These are phyloP conservation scores for Lasiodiplodia citricola DNA, from an alignment of 2,329 filamentous ascomycete species.

Conservation along the genomic window DNA sequence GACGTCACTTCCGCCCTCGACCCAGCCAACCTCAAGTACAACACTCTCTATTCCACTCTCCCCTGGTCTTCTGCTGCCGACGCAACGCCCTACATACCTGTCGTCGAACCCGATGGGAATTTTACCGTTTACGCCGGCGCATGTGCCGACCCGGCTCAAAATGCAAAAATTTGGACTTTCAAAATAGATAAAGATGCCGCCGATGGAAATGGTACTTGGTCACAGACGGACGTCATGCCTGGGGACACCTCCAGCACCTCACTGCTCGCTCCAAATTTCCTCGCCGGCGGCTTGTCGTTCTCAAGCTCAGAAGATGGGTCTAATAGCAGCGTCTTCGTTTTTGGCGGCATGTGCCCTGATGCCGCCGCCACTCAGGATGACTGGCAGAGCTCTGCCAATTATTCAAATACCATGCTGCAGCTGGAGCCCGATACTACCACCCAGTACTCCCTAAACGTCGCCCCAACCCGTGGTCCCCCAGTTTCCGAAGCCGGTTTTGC, in stretches of 20 bases:
- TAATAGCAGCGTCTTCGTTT: constrained; percentile 69
- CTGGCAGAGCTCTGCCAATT: constrained; percentile 74
- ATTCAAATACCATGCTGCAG: constrained; percentile 79
- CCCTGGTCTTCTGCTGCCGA: constrained; percentile 65
- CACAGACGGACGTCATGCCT: constrained; percentile 47
- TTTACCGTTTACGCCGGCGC: constrained; percentile 77
- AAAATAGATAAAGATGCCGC: constrained; percentile 51
- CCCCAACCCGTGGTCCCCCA: constrained; percentile 65
- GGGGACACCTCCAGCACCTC: constrained; percentile 42
- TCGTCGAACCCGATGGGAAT: constrained; percentile 70
- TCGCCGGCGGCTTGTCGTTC: constrained; percentile 69
- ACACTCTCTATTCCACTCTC: constrained; percentile 60
- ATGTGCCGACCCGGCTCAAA: constrained; percentile 62
- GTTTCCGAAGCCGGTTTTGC: constrained; percentile 87
- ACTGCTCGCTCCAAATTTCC: constrained; percentile 59
- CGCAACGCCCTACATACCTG: constrained; percentile 68
- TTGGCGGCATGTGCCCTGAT: constrained; percentile 87
- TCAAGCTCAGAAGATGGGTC: constrained; percentile 63
- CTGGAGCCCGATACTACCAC: constrained; percentile 52
- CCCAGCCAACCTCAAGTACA: constrained; percentile 49
- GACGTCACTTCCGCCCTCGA: constrained; percentile 66
- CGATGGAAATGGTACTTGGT: constrained; percentile 62
- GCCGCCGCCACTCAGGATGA: constrained; percentile 44
- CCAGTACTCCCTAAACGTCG: constrained; percentile 54
- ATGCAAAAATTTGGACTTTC: constrained; percentile 71